Evolutionary conservation across 345 rosid genomes (phyloP), one percentile per base, ranked within the genome.

Genomic region (Salix suchowensis): DNA sequence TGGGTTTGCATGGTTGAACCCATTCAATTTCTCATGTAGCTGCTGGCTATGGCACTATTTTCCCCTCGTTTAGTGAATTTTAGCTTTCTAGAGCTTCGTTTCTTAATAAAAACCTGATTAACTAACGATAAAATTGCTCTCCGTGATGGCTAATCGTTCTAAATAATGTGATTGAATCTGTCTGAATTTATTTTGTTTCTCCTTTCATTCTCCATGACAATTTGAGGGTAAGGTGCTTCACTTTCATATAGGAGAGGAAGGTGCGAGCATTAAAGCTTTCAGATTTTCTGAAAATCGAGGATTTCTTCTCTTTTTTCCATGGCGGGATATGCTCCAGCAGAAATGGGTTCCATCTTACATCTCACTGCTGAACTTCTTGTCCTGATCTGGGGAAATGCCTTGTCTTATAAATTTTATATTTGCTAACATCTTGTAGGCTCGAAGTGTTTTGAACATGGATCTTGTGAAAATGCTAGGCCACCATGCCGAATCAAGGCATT

Each of bases 321-420:
- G 74, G 42, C 65, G 42, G 52, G 30, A 36, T 30, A 30, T 67
- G 46, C 48, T 73, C 75, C 68, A 19, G 21, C 86, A 93, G 99
- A 85, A 85, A 82, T 96, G 99, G 99, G 97, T 93, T 81, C 85
- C 69, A 67, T 91, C 91, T 7, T 91, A 85, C 61, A n/a, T 55
- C 61, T 55, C 12, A 55, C 16, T 60, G 19, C 26, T 34, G 30
- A 62, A 40, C 7, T 64, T 46, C 32, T 10, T 40, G 15, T 66
- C 16, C 16, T 39, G 58, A 21, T 6, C 13, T 24, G 23, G 13
- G 48, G 39, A 60, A 30, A 30, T 67, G 72, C 40, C 8, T 12
- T 26, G 30, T 75, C 46, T 32, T 34, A 18, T 26, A 39, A 60
- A 37, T 68, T 77, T 9, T 26, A 6, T 36, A 36, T 37, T 19